Evolutionary conservation across 768 basidiomycete species (phyloP), one percentile per base, ranked within the genome.

Genomic region (Fistulinella prunicolor): DNA sequence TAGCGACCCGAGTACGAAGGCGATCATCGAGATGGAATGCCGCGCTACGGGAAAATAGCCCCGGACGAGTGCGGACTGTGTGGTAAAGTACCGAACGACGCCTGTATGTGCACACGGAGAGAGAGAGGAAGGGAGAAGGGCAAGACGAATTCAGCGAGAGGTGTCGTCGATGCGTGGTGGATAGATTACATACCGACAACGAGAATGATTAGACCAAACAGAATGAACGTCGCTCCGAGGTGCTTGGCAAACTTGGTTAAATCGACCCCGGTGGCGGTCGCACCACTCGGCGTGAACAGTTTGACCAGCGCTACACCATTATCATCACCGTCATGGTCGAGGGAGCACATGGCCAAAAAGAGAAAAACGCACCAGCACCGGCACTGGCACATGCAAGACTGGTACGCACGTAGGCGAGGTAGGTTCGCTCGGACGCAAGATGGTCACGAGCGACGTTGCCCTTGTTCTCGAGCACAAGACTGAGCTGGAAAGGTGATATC

Each of bases 371-470:
- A 81, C 81, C 82, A 28, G 84, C 80, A 26, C 82, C 82, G 5
- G 79, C 69, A 2, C 79, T 75, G 3, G 80, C 77, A 30, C 82
- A 70, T 1, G 79, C 75, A 38, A 85, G 68, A 56, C 81, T 82
- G 3, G 82, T 85, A n/a, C 82, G 72, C 41, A 81, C 69, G 53
- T 83, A 85, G 12, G 82, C 81, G 30, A 85, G 65, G 56, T 80
- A 83, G 2, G 82, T 83, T 39, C 82, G 69, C 55, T 84, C 82
- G 14, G 75, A 78, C 3, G 82, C 82, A 1, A 84, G 68, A 55
- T 85, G 82, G 54, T 85, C 82, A 9, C 82, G 73, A 8, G 82
- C 82, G 3, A 81, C 80, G 53, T 77, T 82, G 9, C 82, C 82
- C 19, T 73, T 73, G 59, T 84, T 84, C 58, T 81, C 74, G 26